A percentile compares a stretch with the other conserved stretches of the same genome.
phyloP scores from a whole-genome alignment of 2,329 filamentous ascomycete genomes.

The Cordyceps fumosorosea region DNA sequence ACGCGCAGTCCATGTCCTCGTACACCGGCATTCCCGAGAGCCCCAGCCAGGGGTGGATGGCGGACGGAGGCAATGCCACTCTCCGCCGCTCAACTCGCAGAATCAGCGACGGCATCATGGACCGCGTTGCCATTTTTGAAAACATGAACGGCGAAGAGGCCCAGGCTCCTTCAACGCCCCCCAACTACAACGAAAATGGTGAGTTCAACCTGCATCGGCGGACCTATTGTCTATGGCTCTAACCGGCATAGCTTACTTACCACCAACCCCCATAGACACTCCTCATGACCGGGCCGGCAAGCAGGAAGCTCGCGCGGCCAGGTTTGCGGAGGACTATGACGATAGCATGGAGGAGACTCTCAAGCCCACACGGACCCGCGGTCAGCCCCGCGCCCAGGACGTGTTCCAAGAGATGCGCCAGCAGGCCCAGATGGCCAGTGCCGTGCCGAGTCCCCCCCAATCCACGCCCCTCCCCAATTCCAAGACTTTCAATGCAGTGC shows the following conservation, averaged over 20 bases:
- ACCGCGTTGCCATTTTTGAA: constrained; percentile 55
- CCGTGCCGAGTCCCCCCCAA: constrained; percentile 50
- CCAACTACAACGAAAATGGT: constrained; percentile 54
- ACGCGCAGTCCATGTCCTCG: constrained; percentile 41
- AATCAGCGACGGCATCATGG: constrained; percentile 56
- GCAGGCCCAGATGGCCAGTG: constrained; percentile 44
- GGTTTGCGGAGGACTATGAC: constrained; percentile 57
- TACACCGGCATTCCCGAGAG: constrained; percentile 46
- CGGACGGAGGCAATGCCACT: constrained; percentile 40
- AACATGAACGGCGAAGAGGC: constrained; percentile 38
- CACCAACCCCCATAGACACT: constrained; percentile 61
- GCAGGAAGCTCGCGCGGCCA: constrained; percentile 34
- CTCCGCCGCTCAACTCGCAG: constrained; percentile 37
- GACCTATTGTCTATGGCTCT: neutral
- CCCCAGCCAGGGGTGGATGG: constrained; percentile 43
- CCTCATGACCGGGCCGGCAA: constrained; percentile 44
- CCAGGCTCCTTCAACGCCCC: constrained; percentile 55
- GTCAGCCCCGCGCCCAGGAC: constrained; percentile 39
- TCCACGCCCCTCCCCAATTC: constrained; percentile 42
- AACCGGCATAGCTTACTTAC: constrained; percentile 47
- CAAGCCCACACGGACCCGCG: constrained; percentile 44
- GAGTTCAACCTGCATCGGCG: constrained; percentile 26
- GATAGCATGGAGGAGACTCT: constrained; percentile 62
- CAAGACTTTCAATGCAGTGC: constrained; percentile 39
- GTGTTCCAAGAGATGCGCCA: constrained; percentile 55